These are phyloP conservation scores for Kwoniella botswanensis DNA, from an alignment of 768 basidiomycete species.

Conservation along the genomic window DNA sequence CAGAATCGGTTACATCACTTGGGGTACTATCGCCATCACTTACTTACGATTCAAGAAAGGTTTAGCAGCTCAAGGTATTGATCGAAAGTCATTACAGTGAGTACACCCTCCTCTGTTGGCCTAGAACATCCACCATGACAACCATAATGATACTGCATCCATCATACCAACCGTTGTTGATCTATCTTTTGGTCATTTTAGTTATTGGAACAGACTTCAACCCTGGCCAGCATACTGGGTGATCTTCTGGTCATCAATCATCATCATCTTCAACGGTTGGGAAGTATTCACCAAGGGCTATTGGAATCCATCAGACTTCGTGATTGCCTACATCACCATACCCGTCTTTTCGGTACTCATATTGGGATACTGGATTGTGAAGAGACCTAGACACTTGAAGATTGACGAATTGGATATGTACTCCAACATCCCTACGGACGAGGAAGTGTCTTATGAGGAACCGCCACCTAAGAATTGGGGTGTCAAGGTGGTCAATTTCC, in stretches of 20 bases:
- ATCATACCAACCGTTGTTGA: background rate
- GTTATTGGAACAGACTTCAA: slow-evolving; percentile 30
- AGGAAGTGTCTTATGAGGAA: slow-evolving; percentile 35
- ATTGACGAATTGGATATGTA: slow-evolving; percentile 36
- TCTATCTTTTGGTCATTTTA: background rate
- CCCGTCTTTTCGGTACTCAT: slow-evolving; percentile 29
- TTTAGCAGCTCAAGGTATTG: slow-evolving; percentile 76
- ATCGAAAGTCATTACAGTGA: slow-evolving; percentile 70
- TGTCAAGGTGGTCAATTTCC: slow-evolving; percentile 27
- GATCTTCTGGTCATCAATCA: slow-evolving; percentile 38
- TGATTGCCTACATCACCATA: slow-evolving; percentile 42
- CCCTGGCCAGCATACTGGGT: slow-evolving; percentile 42
- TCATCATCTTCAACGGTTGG: slow-evolving; percentile 49
- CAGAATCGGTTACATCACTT: slow-evolving; percentile 66
- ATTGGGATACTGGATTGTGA: slow-evolving; percentile 27
- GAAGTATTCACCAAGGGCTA: slow-evolving; percentile 44
- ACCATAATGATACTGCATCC: too few relatives aligned
- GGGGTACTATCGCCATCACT: slow-evolving; percentile 76
- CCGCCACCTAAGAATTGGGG: slow-evolving; percentile 34
- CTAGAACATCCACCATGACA: too few relatives aligned
- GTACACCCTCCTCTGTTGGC: slow-evolving; percentile 61
- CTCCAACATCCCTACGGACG: slow-evolving; percentile 37
- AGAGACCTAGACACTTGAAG: slow-evolving; percentile 16
- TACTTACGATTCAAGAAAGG: slow-evolving; percentile 85
- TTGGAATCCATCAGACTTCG: slow-evolving; percentile 36